Base-by-base conservation (phyloP, 2,329 filamentous ascomycete genomes). In the Curvularia lunata region DNA sequence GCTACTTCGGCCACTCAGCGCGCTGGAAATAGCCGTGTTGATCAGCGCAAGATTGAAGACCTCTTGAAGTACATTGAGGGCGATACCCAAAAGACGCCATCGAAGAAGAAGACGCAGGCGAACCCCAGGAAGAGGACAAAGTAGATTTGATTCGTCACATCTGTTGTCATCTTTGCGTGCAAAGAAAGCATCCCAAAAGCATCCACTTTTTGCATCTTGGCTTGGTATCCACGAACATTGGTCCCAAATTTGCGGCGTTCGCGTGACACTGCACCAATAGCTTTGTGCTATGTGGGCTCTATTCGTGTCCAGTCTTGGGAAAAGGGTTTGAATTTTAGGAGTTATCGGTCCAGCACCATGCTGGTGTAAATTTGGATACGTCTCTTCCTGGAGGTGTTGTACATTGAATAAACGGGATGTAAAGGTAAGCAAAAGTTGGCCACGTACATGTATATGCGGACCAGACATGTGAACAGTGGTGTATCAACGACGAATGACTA, bases 21-120 rank as follows among this genome's bases (percentile, higher is more conserved):
- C 34, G 73, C 71, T 51, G 70, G 72, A 25, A 80, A 59, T 13
- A 65, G 67, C 40, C 65, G 71, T n/a, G 63, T 92, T 47, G 91
- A 96, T 74, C 86, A 89, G 54, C 85, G 92, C 68, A 97, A 88
- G 79, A 92, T 99, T 62, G 93, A 98, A 68, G 94, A 99, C 76
- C 81, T 99, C 40, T 83, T 99, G 74, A 91, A 90, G 78, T 98
- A 94, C 78, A 98, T 99, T 67, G 95, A 98, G 77, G 94, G 93
- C 18, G 78, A 79, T 27, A 65, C 71, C 19, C 65, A 71, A 5
- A 79, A 79, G 70, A 76, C 73, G 49, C 74, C 77, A 30, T 74
- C 77, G 50, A 82, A 83, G 74, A 81, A 82, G 76, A 66, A 74
- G 48, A 70, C 70, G 5, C 67, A 72, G 43, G 50, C 76, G 16